A percentile compares a stretch with the other conserved stretches of the same genome.
phyloP scores from a whole-genome alignment of 176 grass and related monocot species.

The Pharus latifolius region DNA sequence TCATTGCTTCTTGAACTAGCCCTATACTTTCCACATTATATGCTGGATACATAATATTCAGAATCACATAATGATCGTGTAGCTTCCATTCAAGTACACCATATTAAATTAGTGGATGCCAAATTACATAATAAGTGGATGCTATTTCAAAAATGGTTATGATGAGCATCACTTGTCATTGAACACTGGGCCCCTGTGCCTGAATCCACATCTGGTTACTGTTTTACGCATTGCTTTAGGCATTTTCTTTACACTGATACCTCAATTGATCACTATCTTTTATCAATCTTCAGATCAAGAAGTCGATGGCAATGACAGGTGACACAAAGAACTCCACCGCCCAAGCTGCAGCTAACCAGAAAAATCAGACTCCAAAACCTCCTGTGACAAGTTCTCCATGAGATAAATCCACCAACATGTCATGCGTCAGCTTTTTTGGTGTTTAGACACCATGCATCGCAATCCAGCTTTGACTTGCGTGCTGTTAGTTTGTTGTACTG shows the following conservation, averaged over 20 bases:
- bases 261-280: background rate
- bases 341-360: constrained; percentile 40
- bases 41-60: background rate
- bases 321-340: constrained; percentile 35
- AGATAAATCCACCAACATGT: constrained; percentile 7
- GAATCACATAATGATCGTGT: background rate
- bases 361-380: constrained; percentile 52
- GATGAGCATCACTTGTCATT: background rate
- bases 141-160: background rate
- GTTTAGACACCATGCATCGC: background rate
- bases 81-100: background rate
- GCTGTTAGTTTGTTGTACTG: background rate
- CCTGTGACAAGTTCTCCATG: constrained; percentile 33
- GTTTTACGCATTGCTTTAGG: background rate
- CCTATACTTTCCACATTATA: background rate
- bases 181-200: background rate
- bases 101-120: background rate
- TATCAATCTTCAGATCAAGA: constrained; percentile 41
- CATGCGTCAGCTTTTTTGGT: background rate
- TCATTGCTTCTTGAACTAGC: background rate
- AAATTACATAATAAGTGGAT: background rate
- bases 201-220: background rate
- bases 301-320: constrained; percentile 41
- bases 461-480: background rate
- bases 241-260: background rate